These are phyloP conservation scores for Auriculariales sp. DNA, from an alignment of 768 basidiomycete species.

Conservation along the genomic window DNA sequence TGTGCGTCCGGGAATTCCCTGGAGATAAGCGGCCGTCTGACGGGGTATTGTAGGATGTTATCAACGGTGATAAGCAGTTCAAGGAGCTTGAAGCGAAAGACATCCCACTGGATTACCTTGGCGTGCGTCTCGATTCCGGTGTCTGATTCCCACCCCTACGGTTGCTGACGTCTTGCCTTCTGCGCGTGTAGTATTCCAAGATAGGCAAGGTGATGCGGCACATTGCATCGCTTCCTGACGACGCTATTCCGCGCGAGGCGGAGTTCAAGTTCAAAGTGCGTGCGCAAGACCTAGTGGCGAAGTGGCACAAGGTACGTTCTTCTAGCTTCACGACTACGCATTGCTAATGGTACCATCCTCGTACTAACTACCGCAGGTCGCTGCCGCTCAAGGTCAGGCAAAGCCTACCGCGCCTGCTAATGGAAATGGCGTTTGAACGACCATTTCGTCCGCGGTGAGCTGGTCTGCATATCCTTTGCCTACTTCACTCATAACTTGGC, in stretches of 20 bases:
- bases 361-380: no score
- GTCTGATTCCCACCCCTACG: conserved; percentile 4
- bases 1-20: conserved; percentile 23
- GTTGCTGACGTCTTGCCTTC: no score
- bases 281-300: conserved; percentile 51
- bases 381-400: no score
- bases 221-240: conserved; percentile 41
- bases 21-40: neutral
- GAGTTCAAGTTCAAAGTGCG: conserved; percentile 63
- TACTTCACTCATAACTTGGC: no score
- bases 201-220: conserved; percentile 84
- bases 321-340: no score
- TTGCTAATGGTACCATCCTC: no score
- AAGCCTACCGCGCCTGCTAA: no score
- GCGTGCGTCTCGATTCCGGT: conserved; percentile 7
- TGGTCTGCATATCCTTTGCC: no score
- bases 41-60: neutral
- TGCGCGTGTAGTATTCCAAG: conserved; percentile 47
- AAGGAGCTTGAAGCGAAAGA: neutral
- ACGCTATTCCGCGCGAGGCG: conserved; percentile 41
- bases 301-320: conserved; percentile 34
- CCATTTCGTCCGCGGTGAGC: no score
- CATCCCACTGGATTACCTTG: neutral
- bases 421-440: no score
- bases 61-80: neutral